These are phyloP conservation scores for Urochloa ruziziensis DNA, from an alignment of 176 grass and related monocot genomes.

Conservation along the genomic window DNA sequence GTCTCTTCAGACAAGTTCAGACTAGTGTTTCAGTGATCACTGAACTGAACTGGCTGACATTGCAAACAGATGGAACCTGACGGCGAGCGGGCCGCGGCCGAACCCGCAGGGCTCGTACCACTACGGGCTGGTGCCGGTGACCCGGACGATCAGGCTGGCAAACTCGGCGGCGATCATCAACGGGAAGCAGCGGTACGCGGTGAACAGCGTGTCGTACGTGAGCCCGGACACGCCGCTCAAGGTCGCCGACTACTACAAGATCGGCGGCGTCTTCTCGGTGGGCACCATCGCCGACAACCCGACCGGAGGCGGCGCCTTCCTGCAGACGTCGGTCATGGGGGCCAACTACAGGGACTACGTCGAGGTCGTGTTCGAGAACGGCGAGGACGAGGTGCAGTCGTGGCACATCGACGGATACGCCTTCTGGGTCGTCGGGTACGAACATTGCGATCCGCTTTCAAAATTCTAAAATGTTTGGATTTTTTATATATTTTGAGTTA, in stretches of 20 bases:
- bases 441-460: not conserved
- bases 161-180: slow-evolving; percentile 72
- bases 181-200: slow-evolving; percentile 82
- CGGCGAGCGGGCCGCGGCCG: slow-evolving; percentile 84
- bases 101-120: slow-evolving; percentile 97
- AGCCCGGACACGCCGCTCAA: slow-evolving; percentile 80
- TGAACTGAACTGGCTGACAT: not conserved
- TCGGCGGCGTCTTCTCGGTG: slow-evolving; percentile 59
- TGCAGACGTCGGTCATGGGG: slow-evolving; percentile 74
- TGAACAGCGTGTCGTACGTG: slow-evolving; percentile 72
- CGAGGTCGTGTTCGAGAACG: slow-evolving; percentile 84
- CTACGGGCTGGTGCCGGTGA: slow-evolving; percentile 63
- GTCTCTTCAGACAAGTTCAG: not conserved
- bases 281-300: slow-evolving; percentile 67
- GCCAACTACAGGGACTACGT: slow-evolving; percentile 75
- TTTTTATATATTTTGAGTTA: not conserved
- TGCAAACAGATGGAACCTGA: slow-evolving; percentile 75
- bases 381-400: slow-evolving; percentile 72
- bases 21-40: not conserved
- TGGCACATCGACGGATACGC: slow-evolving; percentile 91
- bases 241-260: slow-evolving; percentile 93
- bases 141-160: slow-evolving; percentile 68
- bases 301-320: slow-evolving; percentile 36
- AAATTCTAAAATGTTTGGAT: not conserved
- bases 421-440: slow-evolving; percentile 94